phyloP scores from a whole-genome alignment of 176 grass and related monocot species.

The Guadua angustifolia region DNA sequence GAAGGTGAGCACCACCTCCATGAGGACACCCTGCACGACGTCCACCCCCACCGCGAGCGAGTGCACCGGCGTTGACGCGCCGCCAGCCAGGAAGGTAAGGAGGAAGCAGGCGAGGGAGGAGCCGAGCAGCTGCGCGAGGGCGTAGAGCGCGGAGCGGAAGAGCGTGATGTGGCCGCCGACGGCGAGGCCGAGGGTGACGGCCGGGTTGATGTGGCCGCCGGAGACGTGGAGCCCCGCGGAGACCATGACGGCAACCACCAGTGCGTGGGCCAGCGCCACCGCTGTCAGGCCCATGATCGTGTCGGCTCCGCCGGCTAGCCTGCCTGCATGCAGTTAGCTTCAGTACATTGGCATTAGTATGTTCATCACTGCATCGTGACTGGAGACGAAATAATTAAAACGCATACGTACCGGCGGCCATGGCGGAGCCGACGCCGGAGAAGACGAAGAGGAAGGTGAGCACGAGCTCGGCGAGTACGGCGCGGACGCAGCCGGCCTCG shows the following conservation, averaged over 20 bases:
- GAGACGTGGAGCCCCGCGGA: constrained; percentile 87
- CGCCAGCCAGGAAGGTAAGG: constrained; percentile 64
- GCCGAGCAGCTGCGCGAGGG: constrained; percentile 60
- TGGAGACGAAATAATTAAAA: not conserved
- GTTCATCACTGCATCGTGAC: no score
- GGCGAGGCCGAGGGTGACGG: constrained; percentile 61
- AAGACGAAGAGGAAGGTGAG: constrained; percentile 98
- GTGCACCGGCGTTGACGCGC: constrained; percentile 64
- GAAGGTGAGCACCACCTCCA: constrained; percentile 90
- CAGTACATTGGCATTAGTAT: not conserved
- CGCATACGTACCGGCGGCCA: constrained; percentile 54
- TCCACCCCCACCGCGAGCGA: constrained; percentile 52
- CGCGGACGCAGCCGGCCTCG: constrained; percentile 65
- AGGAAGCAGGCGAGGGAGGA: constrained; percentile 68
- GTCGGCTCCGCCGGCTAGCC: constrained; percentile 62
- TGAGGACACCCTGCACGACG: constrained; percentile 54
- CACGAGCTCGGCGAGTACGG: constrained; percentile 71
- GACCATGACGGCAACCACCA: constrained; percentile 77
- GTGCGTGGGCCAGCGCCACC: constrained; percentile 72
- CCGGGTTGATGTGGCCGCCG: constrained; percentile 59
- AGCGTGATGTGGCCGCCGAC: constrained; percentile 70
- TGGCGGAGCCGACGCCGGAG: constrained; percentile 76
- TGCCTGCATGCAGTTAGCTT: constrained; percentile 39
- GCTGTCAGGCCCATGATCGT: constrained; percentile 73
- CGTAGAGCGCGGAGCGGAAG: constrained; percentile 72